phyloP scores from a whole-genome alignment of 2,329 filamentous ascomycete species.

The Cytospora piceicola region DNA sequence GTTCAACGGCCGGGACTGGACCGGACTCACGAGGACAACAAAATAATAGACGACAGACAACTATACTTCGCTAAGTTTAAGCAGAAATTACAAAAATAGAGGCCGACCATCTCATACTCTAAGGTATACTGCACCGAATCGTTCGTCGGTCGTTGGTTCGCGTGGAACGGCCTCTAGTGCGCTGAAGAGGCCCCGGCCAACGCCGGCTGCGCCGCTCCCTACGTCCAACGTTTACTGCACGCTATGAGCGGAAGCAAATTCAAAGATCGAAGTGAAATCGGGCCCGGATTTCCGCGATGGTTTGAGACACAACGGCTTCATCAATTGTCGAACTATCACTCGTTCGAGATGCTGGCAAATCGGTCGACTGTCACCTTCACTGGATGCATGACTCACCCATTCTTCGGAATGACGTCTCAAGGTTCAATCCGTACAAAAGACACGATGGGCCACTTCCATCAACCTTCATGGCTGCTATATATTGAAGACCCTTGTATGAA shows the following conservation, averaged over 20 bases:
- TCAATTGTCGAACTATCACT: background rate
- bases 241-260: background rate
- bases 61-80: too few species aligned
- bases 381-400: background rate
- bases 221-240: background rate
- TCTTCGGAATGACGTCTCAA: background rate
- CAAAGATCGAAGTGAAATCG: background rate
- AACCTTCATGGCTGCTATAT: background rate
- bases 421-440: background rate
- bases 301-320: background rate
- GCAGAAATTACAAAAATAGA: background rate
- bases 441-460: background rate
- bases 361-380: slow-evolving; percentile 1
- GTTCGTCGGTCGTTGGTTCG: background rate
- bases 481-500: background rate
- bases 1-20: too few species aligned
- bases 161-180: background rate
- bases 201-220: background rate
- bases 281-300: background rate
- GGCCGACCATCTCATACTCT: background rate
- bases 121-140: background rate
- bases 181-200: background rate
- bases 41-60: too few species aligned
- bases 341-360: background rate
- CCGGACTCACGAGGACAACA: too few species aligned